Percentiles rank a stretch among this genome's conserved stretches.
phyloP scores from a whole-genome alignment of 257 asterid species.

The Henckelia pumila region DNA sequence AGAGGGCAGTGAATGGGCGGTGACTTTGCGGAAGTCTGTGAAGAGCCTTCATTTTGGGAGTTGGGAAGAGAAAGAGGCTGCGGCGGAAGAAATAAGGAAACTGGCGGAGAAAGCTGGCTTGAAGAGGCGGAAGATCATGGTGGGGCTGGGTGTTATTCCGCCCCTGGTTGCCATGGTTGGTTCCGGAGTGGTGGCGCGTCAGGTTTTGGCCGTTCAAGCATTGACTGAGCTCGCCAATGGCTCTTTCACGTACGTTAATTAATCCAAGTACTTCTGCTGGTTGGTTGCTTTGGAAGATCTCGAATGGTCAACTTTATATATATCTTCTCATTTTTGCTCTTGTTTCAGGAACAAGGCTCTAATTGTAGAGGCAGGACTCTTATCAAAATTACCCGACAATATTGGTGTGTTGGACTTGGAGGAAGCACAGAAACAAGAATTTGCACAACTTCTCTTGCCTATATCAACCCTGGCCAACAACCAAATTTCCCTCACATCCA shows the following conservation, averaged over 20 bases:
- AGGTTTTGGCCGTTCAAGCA: conserved; percentile 49
- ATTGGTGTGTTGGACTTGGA: conserved; percentile 33
- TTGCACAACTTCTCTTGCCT: conserved; percentile 55
- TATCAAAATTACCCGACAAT: conserved; percentile 52
- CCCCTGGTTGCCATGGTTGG: conserved; percentile 65
- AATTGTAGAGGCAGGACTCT: conserved; percentile 83
- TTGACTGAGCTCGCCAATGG: conserved; percentile 51
- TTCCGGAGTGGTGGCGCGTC: conserved; percentile 40
- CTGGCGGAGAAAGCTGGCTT: conserved; percentile 42
- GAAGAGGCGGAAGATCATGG: conserved; percentile 48
- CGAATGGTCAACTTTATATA: neutral
- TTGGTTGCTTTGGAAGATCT: too few species aligned
- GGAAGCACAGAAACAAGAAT: conserved; percentile 46
- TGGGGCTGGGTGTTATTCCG: conserved; percentile 63
- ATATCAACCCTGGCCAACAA: conserved; percentile 60
- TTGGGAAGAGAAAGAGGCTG: conserved; percentile 57
- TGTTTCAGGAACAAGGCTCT: conserved; percentile 79
- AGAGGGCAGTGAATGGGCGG: conserved; percentile 26
- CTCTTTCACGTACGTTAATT: conserved; percentile 64
- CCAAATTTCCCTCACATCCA: conserved; percentile 43
- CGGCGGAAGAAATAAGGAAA: conserved; percentile 44
- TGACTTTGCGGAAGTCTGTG: conserved; percentile 46
- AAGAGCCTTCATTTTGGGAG: conserved; percentile 64
- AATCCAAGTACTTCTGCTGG: neutral
- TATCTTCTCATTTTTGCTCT: conserved; percentile 25